Conservation (phyloP, 2,329 filamentous ascomycete genomes). For the Mycocentrospora acerina region DNA sequence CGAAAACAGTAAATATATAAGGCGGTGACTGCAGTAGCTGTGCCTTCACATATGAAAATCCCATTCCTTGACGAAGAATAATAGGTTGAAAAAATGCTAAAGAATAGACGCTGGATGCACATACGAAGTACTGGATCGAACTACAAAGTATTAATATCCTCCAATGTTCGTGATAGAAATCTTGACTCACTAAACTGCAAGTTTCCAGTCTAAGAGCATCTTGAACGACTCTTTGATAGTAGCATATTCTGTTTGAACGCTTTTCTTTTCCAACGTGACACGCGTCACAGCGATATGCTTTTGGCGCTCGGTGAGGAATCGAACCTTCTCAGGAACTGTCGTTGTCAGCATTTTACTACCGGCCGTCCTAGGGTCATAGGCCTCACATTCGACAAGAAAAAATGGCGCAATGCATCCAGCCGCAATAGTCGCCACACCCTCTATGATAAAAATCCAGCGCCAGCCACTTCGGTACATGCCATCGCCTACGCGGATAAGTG, state of each 20-base stretch:
- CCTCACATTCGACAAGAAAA: constrained; percentile 28
- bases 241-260: constrained; percentile 23
- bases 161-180: background rate
- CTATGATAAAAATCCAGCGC: constrained; percentile 33
- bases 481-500: constrained; percentile 33
- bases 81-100: constrained; percentile 27
- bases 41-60: constrained; percentile 23
- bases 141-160: constrained; percentile 8
- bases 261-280: constrained; percentile 28
- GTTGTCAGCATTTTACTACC: background rate
- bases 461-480: constrained; percentile 34
- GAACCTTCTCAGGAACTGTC: constrained; percentile 27
- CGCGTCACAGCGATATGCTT: constrained; percentile 25
- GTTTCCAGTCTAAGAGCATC: constrained; percentile 33
- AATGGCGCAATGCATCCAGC: constrained; percentile 21
- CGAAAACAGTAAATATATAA: constrained; percentile 24
- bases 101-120: constrained; percentile 27
- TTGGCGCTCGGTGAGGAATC: constrained; percentile 28
- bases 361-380: too few relatives aligned
- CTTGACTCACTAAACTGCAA: constrained; percentile 25
- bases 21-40: constrained; percentile 27
- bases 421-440: constrained; percentile 20
- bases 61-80: constrained; percentile 28
- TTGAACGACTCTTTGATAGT: constrained; percentile 22
- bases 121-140: constrained; percentile 33